Conservation (phyloP, 805 yeast genomes). For the Metschnikowia amazonensis region DNA sequence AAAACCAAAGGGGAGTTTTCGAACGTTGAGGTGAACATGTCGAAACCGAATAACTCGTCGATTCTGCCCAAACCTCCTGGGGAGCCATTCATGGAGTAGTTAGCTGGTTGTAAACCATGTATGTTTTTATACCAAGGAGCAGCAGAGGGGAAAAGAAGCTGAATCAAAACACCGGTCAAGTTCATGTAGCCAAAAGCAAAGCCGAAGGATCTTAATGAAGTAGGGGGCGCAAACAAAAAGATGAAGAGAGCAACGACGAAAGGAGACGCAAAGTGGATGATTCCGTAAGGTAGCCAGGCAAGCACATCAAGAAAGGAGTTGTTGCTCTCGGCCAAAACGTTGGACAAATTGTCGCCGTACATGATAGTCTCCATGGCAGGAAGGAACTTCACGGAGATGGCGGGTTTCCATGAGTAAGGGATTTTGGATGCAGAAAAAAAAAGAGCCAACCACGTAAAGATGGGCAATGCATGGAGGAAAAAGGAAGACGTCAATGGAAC, state of each 20-base stretch:
- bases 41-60: constrained; percentile 72
- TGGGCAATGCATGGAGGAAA: constrained; percentile 77
- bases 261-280: constrained; percentile 87
- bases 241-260: constrained; percentile 75
- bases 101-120: constrained; percentile 85
- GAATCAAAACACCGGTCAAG: constrained; percentile 76
- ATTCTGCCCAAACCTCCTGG: constrained; percentile 94
- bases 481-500: constrained; percentile 82
- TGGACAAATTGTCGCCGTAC: constrained; percentile 86
- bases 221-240: constrained; percentile 90
- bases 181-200: constrained; percentile 96
- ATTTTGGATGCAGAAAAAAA: constrained; percentile 75
- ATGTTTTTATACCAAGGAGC: constrained; percentile 94
- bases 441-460: constrained; percentile 79
- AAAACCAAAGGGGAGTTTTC: constrained; percentile 86
- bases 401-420: constrained; percentile 73
- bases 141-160: constrained; percentile 85
- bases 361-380: constrained; percentile 91
- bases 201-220: constrained; percentile 74
- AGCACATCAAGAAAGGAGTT: constrained; percentile 66
- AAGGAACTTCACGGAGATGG: constrained; percentile 81
- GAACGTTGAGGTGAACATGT: constrained; percentile 79
- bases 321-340: constrained; percentile 72
- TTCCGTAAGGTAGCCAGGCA: constrained; percentile 95
- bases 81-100: constrained; percentile 86